Evolutionary conservation across 148 eudicot genomes (phyloP).

Genomic region (Bassia scoparia): DNA sequence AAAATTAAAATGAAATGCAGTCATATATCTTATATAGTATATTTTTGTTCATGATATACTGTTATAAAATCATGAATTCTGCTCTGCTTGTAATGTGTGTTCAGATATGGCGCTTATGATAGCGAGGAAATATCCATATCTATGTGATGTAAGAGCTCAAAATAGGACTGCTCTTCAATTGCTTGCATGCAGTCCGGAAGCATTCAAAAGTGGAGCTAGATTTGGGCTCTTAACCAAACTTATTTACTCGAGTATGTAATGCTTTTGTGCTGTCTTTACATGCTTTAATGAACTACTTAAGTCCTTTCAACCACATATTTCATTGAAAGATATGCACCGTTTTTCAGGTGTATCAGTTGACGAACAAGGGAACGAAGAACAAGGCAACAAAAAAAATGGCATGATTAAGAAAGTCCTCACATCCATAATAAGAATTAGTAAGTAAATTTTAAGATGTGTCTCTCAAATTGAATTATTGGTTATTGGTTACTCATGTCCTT

Average conservation of each 20-base stretch:
- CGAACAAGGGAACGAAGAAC: background rate
- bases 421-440: background rate
- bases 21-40: no score
- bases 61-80: no score
- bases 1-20: no score
- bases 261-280: background rate
- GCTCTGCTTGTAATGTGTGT: background rate
- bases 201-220: constrained; percentile 11
- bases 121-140: background rate
- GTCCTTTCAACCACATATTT: background rate
- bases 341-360: constrained; percentile 13
- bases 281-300: background rate
- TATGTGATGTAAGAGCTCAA: background rate
- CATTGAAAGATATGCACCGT: background rate
- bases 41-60: background rate
- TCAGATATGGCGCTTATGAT: constrained; percentile 14
- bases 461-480: no score
- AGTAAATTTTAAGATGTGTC: background rate
- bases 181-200: constrained; percentile 6
- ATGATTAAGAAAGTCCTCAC: background rate
- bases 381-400: no score
- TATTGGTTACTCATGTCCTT: background rate
- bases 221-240: constrained; percentile 1
- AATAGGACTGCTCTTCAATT: constrained; percentile 11
- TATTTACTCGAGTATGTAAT: constrained; percentile 12